Base-by-base conservation (phyloP, 2,329 filamentous ascomycete species). In the Talaromyces atroroseus region DNA sequence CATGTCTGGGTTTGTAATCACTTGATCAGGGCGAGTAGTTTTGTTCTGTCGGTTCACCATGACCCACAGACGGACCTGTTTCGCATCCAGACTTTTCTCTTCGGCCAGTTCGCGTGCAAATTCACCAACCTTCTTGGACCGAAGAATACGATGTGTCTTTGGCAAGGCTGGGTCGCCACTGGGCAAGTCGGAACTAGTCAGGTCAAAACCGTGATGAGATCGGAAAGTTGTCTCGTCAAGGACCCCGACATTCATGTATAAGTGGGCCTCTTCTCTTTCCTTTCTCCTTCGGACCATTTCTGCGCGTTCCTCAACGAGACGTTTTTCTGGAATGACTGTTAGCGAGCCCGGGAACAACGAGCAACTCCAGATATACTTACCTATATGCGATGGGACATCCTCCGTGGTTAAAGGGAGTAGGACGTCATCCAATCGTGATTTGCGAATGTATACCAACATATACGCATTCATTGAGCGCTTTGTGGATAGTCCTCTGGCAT, bases 1-100 rank as follows among this genome's bases (percentile, higher is more conserved):
- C 70, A 90, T 87, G 5, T 86, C 81, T 1, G 84, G 75, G 66
- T 95, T 91, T 69, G 83, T 83, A 49, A 99, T 85, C 0, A 91
- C 89, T 58, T 90, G 86, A 68, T 99, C 94, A 0, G 95, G 94
- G 18, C 94, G 85, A 38, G 90, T 87, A 0, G 94, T 99, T 73
- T 96, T 96, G 70, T 99, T 99, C 71, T 99, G 94, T 11, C 94
- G 87, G 68, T 96, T 97, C 1, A 99, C 94, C 92, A 99, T 96
- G 54, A 90, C 84, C 95, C 94, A 99, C 18, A 96, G 82, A 21
- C 94, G 84, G 23, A 97, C 75, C 59, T 83, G 82, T 56, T 84
- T 84, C 0, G 87, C 78, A 46, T 92, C 85, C 50, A 88, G 73
- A 0, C 78, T 80, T 50, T 88, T 79, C 56, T 95, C 88, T 40